Conservation (phyloP, 768 basidiomycete species). For the Asterophora lycoperdoides region DNA sequence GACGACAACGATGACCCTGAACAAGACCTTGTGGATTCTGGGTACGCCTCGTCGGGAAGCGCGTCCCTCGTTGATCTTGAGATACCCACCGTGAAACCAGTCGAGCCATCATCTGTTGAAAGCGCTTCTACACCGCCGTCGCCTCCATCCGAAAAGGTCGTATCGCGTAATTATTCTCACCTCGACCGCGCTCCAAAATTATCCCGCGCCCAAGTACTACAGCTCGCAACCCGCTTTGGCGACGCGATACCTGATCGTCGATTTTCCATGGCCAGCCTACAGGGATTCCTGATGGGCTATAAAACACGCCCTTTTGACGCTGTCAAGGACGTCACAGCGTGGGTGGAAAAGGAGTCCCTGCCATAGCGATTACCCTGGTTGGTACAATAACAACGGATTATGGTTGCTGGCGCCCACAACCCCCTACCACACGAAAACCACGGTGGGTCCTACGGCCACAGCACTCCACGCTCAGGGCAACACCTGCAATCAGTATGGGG, state of each 20-base stretch:
- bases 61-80: constrained; percentile 3
- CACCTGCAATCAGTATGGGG: too few relatives aligned
- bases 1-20: constrained; percentile 18
- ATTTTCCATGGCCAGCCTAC: constrained; percentile 47
- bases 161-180: constrained; percentile 25
- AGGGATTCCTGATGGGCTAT: constrained; percentile 66
- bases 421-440: too few relatives aligned
- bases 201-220: constrained; percentile 31
- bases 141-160: constrained; percentile 9
- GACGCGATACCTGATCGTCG: constrained; percentile 45
- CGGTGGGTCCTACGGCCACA: too few relatives aligned
- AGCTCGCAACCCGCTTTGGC: constrained; percentile 55
- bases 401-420: neutral
- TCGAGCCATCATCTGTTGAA: neutral
- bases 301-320: constrained; percentile 59
- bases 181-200: constrained; percentile 36
- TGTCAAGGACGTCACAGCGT: constrained; percentile 37
- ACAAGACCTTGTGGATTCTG: constrained; percentile 17
- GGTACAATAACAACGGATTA: too few relatives aligned
- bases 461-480: too few relatives aligned
- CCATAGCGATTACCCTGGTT: neutral
- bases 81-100: neutral
- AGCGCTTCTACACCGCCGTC: constrained; percentile 1
- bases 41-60: constrained; percentile 17
- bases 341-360: constrained; percentile 45